Evolutionary conservation across 495 filamentous ascomycete genomes (phyloP).

Genomic region (Aspergillus leporis): DNA sequence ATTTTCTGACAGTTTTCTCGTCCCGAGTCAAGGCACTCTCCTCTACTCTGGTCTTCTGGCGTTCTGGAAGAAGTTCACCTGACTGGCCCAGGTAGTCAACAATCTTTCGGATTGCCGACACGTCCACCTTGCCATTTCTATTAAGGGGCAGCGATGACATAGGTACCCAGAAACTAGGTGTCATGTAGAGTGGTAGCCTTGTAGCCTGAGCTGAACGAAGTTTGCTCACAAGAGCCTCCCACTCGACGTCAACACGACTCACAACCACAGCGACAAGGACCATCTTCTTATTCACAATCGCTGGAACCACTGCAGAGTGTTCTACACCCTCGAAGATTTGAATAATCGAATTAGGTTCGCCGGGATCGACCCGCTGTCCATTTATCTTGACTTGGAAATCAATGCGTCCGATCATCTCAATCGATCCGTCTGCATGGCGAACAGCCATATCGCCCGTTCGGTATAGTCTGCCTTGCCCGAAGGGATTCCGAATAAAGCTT

Average conservation of each 20-base stretch:
- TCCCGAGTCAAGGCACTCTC: neutral
- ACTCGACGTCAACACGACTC: neutral
- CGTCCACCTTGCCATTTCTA: neutral
- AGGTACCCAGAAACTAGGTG: neutral
- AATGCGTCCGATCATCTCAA: slow-evolving; percentile 5
- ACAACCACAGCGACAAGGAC: neutral
- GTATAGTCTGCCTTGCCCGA: slow-evolving; percentile 4
- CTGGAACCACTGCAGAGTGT: neutral
- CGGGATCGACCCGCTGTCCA: slow-evolving; percentile 1
- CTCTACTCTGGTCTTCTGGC: neutral
- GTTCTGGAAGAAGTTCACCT: neutral
- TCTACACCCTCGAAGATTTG: neutral
- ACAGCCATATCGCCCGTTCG: slow-evolving; percentile 5
- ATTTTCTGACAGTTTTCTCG: neutral
- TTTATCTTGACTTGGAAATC: slow-evolving; percentile 4
- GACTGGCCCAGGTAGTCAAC: neutral
- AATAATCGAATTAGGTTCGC: neutral
- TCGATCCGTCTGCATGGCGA: neutral
- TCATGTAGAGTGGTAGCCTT: neutral
- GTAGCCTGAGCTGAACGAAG: neutral
- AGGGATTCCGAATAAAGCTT: neutral
- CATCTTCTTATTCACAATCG: neutral
- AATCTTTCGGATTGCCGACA: neutral
- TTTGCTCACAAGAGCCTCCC: neutral
- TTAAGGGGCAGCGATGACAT: neutral